A percentile compares a stretch with the other conserved stretches of the same genome.
Conservation (phyloP, 2,329 filamentous ascomycete genomes). For the Diaporthe sp. region DNA sequence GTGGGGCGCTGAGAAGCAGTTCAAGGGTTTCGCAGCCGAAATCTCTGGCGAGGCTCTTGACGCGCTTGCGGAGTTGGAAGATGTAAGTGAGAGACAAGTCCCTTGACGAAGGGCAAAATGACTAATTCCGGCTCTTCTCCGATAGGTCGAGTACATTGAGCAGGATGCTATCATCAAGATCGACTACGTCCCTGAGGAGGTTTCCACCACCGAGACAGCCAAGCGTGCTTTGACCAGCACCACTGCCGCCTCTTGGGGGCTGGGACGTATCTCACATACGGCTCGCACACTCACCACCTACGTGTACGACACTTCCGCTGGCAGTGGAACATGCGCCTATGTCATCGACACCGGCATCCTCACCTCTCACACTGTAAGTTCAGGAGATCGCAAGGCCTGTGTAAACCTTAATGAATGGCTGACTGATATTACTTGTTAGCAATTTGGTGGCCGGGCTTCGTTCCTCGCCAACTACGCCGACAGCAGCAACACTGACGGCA, state of each 20-base stretch:
- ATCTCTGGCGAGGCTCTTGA: constrained; percentile 17
- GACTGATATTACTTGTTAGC: not conserved
- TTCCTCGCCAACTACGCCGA: constrained; percentile 46
- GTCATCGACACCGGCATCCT: constrained; percentile 60
- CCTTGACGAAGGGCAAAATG: too few relatives aligned
- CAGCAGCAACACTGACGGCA: constrained; percentile 43
- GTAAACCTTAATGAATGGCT: too few relatives aligned
- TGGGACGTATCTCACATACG: constrained; percentile 45
- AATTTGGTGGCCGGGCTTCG: constrained; percentile 47
- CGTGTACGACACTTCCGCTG: constrained; percentile 44
- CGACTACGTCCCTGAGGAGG: constrained; percentile 12
- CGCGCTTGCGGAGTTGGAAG: constrained; percentile 6
- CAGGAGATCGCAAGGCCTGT: too few relatives aligned
- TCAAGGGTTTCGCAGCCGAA: constrained; percentile 17
- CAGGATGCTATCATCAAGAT: constrained; percentile 27
- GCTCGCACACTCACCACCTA: constrained; percentile 39
- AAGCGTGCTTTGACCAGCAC: constrained; percentile 19
- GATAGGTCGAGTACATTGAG: constrained; percentile 16
- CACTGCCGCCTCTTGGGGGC: constrained; percentile 43
- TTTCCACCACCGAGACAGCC: constrained; percentile 10
- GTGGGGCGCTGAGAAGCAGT: constrained; percentile 19
- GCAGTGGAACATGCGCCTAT: constrained; percentile 52
- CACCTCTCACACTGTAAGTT: constrained; percentile 47
- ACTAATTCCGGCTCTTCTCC: not conserved
- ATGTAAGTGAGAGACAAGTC: not conserved